Percentiles rank a stretch among this genome's conserved stretches.
Evolutionary conservation across 805 yeast genomes (phyloP).

Genomic region (Zygosaccharomyces siamensis): DNA sequence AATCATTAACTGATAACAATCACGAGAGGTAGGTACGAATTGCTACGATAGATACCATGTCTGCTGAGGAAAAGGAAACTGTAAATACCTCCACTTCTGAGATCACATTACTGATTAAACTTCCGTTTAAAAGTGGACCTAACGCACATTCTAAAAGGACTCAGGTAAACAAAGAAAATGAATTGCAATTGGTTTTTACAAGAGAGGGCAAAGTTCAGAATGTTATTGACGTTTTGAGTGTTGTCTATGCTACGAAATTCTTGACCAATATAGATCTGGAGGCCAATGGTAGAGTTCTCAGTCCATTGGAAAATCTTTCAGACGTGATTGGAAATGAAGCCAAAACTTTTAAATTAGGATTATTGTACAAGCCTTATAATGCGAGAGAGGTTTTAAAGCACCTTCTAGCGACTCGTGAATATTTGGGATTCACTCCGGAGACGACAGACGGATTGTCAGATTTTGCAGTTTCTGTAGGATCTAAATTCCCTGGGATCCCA

Average conservation of each 20-base stretch:
- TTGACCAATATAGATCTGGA: slow-evolving; percentile 28
- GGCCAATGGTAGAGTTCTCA: slow-evolving; percentile 16
- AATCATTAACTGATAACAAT: neutral
- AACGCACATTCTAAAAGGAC: slow-evolving; percentile 11
- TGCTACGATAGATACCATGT: slow-evolving; percentile 3
- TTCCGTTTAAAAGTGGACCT: slow-evolving; percentile 6
- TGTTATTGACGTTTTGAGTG: slow-evolving; percentile 25
- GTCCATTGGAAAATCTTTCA: slow-evolving; percentile 18
- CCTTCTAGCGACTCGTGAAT: slow-evolving; percentile 30
- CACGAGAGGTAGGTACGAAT: neutral
- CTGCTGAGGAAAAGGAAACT: slow-evolving; percentile 8
- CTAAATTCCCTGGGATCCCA: slow-evolving; percentile 28
- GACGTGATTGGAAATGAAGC: slow-evolving; percentile 16
- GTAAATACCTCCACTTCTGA: slow-evolving; percentile 3
- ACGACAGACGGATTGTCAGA: slow-evolving; percentile 31
- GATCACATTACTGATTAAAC: slow-evolving; percentile 7
- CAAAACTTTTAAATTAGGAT: slow-evolving; percentile 19
- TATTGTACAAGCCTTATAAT: slow-evolving; percentile 26
- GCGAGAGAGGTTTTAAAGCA: slow-evolving; percentile 32
- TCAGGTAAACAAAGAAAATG: slow-evolving; percentile 11
- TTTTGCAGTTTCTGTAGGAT: slow-evolving; percentile 32
- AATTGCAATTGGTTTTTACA: slow-evolving; percentile 25
- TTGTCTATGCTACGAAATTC: slow-evolving; percentile 27
- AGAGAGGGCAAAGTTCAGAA: slow-evolving; percentile 27
- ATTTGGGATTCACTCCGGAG: slow-evolving; percentile 33